Evolutionary conservation across 805 yeast species (phyloP), one percentile per base, ranked within the genome.

Genomic region (Saturnispora mendoncae): DNA sequence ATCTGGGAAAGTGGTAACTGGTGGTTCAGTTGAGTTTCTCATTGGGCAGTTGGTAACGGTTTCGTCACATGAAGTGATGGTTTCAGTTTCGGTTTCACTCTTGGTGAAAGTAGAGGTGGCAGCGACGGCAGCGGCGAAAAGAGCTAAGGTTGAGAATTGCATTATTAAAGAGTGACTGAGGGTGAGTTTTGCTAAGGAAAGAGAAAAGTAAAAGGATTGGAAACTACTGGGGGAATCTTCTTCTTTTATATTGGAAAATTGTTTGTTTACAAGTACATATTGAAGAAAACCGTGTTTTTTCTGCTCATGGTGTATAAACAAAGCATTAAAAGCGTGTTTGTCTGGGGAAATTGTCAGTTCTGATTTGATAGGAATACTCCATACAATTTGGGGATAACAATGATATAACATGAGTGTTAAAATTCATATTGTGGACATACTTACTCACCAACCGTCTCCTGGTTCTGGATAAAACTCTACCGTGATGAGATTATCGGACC

Each of bases 131-230:
- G 60, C 52, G 53, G 67, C 66, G 43, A 50, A 48, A 36, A 62
- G 51, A 44, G 65, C 57, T 55, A 63, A 61, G 53, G 61, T 58
- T 52, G 71, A 58, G 70, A 67, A 68, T 65, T 67, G 71, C 74
- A 68, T 68, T 32, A 13, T 32, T 30, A 47, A 44, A 49, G 63
- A 52, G 53, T 50, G 60, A 50, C 52, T 45, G 26, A 36, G 38
- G 51, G 42, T 47, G 36, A 44, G 30, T 38, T 18, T 24, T 18
- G 24, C 30, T 20, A 23, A 6, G n/a, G 20, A 15, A 9, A 33
- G 30, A 24, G 24, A 19, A n/a, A 27, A 17, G 21, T 12, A 10
- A 19, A 20, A n/a, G 6, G 8, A 4, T 6, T 2, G 9, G 13
- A 3, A 6, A 33, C n/a, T 12, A 10, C 4, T 6, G 37, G 27